Percentiles rank a stretch among this genome's conserved stretches.
Evolutionary conservation across 768 basidiomycete species (phyloP).

Genomic region (Agrocybe praecox): DNA sequence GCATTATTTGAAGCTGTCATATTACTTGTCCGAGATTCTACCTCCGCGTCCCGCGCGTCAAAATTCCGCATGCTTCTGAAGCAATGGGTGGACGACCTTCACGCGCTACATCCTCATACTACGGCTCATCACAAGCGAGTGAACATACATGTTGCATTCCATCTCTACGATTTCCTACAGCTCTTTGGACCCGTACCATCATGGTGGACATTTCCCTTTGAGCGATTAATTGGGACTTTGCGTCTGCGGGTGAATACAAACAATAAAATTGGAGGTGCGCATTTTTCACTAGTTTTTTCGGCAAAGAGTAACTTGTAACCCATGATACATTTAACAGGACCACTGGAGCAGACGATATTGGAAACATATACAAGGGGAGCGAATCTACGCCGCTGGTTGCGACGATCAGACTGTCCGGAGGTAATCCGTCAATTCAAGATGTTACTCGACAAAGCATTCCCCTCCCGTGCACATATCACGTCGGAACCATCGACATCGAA

Average conservation of each 20-base stretch:
- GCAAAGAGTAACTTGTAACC: neutral
- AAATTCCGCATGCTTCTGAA: conserved; percentile 1
- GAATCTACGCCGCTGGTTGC: conserved; percentile 15
- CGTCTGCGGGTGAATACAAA: conserved; percentile 16
- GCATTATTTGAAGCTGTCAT: conserved; percentile 11
- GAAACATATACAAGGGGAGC: conserved; percentile 11
- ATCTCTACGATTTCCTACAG: conserved; percentile 31
- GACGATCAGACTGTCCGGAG: conserved; percentile 7
- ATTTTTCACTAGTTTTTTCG: conserved; percentile 17
- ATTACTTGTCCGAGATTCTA: neutral
- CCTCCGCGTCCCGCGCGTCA: neutral
- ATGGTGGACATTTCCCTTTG: conserved; percentile 39
- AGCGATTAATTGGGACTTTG: conserved; percentile 30
- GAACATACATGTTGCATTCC: conserved; percentile 43
- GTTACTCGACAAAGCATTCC: conserved; percentile 14
- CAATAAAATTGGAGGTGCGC: conserved; percentile 10
- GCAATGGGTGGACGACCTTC: conserved; percentile 29
- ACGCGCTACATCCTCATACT: conserved; percentile 30
- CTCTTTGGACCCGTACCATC: conserved; percentile 36
- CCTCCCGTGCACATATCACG: neutral
- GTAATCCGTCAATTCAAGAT: conserved; percentile 10
- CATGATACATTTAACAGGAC: conserved; percentile 13
- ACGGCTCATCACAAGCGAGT: conserved; percentile 18
- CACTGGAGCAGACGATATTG: conserved; percentile 20
- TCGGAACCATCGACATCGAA: neutral